A percentile compares a stretch with the other conserved stretches of the same genome.
Conservation (phyloP, 1,284 basidiomycete species). For the Schizophyllum commune region DNA sequence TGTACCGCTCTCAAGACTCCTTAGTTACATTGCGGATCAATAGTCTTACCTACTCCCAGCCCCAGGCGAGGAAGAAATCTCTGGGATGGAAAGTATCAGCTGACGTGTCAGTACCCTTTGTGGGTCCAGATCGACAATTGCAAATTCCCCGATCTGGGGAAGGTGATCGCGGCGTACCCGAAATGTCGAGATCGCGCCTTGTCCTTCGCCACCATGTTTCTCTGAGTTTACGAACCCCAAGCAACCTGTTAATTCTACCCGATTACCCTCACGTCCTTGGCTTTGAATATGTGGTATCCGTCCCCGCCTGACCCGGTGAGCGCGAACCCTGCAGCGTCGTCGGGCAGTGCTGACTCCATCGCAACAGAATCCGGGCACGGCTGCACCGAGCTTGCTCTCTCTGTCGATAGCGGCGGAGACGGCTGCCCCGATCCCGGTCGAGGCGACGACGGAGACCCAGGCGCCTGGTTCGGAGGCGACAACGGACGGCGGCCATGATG, state of each 20-base stretch:
- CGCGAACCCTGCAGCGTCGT: not conserved
- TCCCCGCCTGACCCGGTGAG: not conserved
- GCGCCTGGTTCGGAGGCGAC: slow-evolving; percentile 7
- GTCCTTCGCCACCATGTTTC: not conserved
- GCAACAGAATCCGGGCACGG: slow-evolving; percentile 7
- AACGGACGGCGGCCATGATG: slow-evolving; percentile 6
- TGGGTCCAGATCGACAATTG: not conserved
- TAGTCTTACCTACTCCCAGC: too few relatives aligned
- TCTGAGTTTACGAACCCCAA: not conserved
- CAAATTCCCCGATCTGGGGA: not conserved
- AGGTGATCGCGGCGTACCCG: not conserved
- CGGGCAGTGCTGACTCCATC: not conserved
- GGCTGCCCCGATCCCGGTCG: slow-evolving; percentile 37
- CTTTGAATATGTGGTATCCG: not conserved
- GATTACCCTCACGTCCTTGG: not conserved
- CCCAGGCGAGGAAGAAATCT: too few relatives aligned
- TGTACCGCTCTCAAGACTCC: too few relatives aligned
- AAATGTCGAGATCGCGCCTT: not conserved
- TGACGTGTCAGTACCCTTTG: not conserved
- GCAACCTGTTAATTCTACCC: not conserved
- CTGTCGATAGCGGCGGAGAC: slow-evolving; percentile 53
- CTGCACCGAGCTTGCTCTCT: slow-evolving; percentile 47
- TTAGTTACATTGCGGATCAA: too few relatives aligned
- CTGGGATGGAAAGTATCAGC: too few relatives aligned
- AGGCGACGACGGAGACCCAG: slow-evolving; percentile 7